Base-by-base conservation (phyloP, 73 alveolate genomes). In the Blepharisma japonicum region DNA sequence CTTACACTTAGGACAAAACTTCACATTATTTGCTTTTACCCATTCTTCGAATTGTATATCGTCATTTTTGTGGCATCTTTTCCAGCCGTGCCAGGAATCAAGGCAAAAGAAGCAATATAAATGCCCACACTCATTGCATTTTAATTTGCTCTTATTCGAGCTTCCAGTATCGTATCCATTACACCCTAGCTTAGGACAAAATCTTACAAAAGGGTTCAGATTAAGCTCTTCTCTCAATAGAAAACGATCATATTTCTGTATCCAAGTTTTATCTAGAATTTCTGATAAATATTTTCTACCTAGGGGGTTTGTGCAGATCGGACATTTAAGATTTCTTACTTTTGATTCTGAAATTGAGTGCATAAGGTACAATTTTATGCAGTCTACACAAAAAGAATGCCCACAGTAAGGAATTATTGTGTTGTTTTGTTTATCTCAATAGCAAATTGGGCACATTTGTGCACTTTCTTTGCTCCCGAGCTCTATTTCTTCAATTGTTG, bases 351-450 rank as follows among this genome's bases (percentile, higher is more conserved):
- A 9, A 3, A 61, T 61, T 61, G 14, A 14, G 11, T 14, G 38
- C 23, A 25, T 18, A 2, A 61, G 18, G 47, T 18, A 61, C 18
- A 39, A 20, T 61, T 61, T 25, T 2, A 61, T 61, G 47, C 74
- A 61, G 23, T 39, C 23, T 18, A 14, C 23, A 61, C 74, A 61
- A 61, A 61, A 61, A n/a, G 39, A 25, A 61, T 61, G 74, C 18
- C 18, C 23, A 39, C 74, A 61, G n/a, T 53, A 20, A 53, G 67
- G 67, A 14, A 25, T 9, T 61, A 5, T 8, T 14, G 42, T 32
- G 42, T 32, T 32, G 3, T 32, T 32, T 32, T 32, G 42, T 32
- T 32, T 32, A 32, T 32, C 42, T 3, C 42, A 32, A 3, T 32
- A 32, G 3, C 42, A 32, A 32, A 32, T 32, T 32, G 42, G 42